These are phyloP conservation scores for Pleodorina starrii DNA, from an alignment of 139 green algal species.

Conservation along the genomic window DNA sequence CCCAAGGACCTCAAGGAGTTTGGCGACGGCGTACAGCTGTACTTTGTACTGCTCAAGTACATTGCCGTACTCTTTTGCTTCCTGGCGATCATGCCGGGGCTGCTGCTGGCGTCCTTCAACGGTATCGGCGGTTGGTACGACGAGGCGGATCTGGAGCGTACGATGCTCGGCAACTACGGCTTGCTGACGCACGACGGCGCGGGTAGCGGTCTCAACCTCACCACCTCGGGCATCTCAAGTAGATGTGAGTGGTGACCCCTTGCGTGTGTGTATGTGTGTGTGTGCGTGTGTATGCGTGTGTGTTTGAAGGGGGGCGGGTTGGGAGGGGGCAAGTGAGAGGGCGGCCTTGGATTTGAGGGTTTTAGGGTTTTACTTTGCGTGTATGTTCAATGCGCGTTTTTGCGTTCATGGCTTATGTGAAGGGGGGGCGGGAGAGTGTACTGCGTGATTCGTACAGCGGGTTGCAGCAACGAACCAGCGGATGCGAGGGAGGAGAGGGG, in stretches of 20 bases:
- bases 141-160: slow-evolving; percentile 10
- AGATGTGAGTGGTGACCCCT: slow-evolving; percentile 19
- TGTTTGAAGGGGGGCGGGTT: too few species aligned
- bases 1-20: slow-evolving; percentile 57
- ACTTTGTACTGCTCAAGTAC: slow-evolving; percentile 66
- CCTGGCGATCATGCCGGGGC: slow-evolving; percentile 31
- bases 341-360: too few species aligned
- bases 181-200: slow-evolving; percentile 4
- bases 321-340: too few species aligned
- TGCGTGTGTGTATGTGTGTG: too few species aligned
- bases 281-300: too few species aligned
- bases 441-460: too few species aligned
- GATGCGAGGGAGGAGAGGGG: too few species aligned
- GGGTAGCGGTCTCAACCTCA: slow-evolving; percentile 1
- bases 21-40: slow-evolving; percentile 61
- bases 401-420: too few species aligned
- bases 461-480: too few species aligned
- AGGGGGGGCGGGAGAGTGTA: too few species aligned
- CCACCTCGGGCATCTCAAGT: neutral
- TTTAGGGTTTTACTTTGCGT: too few species aligned
- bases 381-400: too few species aligned
- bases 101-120: slow-evolving; percentile 19
- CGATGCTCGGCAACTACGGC: slow-evolving; percentile 45
- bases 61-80: slow-evolving; percentile 39
- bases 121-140: slow-evolving; percentile 40